These are phyloP conservation scores for Neurospora sp. DNA, from an alignment of 495 filamentous ascomycete genomes.

Conservation along the genomic window DNA sequence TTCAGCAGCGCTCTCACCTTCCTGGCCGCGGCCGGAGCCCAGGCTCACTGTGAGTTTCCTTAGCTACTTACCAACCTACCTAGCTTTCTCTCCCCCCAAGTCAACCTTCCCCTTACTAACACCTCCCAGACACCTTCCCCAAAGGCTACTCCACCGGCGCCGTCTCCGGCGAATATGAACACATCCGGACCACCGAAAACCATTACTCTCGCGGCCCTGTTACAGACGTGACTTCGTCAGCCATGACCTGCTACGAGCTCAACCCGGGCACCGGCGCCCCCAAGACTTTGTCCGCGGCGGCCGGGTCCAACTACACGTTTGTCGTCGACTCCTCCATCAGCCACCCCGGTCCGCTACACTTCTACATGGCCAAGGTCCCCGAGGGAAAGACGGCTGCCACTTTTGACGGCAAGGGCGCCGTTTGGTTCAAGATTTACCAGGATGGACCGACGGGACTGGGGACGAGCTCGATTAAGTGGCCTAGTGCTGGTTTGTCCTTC, in stretches of 20 bases:
- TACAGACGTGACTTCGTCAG: constrained; percentile 27
- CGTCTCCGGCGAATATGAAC: constrained; percentile 30
- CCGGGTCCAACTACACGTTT: constrained; percentile 33
- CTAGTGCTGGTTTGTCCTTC: constrained; percentile 25
- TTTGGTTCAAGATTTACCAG: constrained; percentile 35
- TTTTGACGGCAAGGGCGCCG: constrained; percentile 34
- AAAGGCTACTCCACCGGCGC: constrained; percentile 17
- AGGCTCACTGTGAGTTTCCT: constrained; percentile 28
- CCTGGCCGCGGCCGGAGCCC: constrained; percentile 22
- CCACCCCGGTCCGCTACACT: constrained; percentile 34
- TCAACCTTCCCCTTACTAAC: neutral
- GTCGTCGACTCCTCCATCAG: constrained; percentile 35
- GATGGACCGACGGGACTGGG: constrained; percentile 28
- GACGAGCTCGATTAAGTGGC: constrained; percentile 31
- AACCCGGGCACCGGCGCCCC: constrained; percentile 13
- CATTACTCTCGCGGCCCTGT: constrained; percentile 27
- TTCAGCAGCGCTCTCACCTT: constrained; percentile 18
- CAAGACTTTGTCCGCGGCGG: constrained; percentile 27
- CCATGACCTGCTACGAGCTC: constrained; percentile 33
- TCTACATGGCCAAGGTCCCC: constrained; percentile 37
- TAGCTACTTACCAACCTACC: neutral
- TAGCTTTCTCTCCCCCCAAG: neutral
- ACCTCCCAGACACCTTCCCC: constrained; percentile 15
- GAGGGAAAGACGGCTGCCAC: constrained; percentile 27
- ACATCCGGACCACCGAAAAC: constrained; percentile 39